These are phyloP conservation scores for Cytospora paraplurivora DNA, from an alignment of 2,329 filamentous ascomycete genomes.

Conservation along the genomic window DNA sequence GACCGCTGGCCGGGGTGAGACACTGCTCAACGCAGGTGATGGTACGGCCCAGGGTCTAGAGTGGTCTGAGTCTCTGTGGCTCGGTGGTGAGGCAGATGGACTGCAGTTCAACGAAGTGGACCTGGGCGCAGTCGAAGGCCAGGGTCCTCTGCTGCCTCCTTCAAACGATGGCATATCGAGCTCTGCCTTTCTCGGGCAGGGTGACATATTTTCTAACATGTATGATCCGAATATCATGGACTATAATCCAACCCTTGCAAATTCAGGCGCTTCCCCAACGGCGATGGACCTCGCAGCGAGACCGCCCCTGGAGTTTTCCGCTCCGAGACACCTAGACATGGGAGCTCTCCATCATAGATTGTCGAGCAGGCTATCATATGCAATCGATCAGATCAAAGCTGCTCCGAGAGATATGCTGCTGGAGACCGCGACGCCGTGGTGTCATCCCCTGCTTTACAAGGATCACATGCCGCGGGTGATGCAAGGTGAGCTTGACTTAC, in stretches of 20 bases:
- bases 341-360: constrained; percentile 14
- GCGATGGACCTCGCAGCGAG: neutral
- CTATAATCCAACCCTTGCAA: neutral
- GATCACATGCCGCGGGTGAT: constrained; percentile 53
- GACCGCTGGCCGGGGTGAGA: neutral
- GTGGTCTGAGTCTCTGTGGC: neutral
- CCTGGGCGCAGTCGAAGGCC: neutral
- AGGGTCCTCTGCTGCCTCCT: neutral
- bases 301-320: neutral
- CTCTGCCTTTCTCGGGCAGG: neutral
- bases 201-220: neutral
- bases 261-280: neutral
- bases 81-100: neutral
- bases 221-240: neutral
- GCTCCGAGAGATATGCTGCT: constrained; percentile 51
- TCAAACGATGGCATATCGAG: neutral
- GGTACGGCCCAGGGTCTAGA: neutral
- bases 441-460: constrained; percentile 53
- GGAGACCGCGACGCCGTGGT: constrained; percentile 55
- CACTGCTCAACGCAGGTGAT: neutral
- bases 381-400: constrained; percentile 53
- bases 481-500: constrained; percentile 43
- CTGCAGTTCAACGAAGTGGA: neutral
- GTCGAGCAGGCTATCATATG: constrained; percentile 21
- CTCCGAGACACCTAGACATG: constrained; percentile 6